Percentiles rank a stretch among this genome's conserved stretches.
Conservation (phyloP, 1,284 basidiomycete species). For the Trametes hirsuta region DNA sequence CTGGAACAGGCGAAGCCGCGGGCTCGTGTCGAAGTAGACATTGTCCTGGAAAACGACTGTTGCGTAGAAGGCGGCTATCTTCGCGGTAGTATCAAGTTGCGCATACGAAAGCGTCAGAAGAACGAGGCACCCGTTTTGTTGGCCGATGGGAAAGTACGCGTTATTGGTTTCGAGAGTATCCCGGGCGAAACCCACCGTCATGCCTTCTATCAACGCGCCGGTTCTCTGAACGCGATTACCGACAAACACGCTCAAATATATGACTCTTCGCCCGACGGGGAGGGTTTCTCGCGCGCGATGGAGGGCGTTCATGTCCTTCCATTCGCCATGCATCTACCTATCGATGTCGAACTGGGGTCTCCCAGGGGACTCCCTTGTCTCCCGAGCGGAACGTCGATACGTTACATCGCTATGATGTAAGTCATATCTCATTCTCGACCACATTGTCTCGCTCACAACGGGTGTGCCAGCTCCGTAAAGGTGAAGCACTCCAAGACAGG, state of each 20-base stretch:
- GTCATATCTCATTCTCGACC: conserved; percentile 31
- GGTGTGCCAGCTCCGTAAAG: conserved; percentile 67
- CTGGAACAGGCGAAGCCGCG: conserved; percentile 69
- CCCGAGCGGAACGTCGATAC: conserved; percentile 65
- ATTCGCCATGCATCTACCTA: conserved; percentile 79
- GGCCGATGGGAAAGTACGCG: conserved; percentile 79
- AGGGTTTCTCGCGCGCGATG: conserved; percentile 70
- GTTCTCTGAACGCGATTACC: conserved; percentile 60
- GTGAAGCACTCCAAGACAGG: conserved; percentile 69
- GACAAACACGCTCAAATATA: conserved; percentile 51
- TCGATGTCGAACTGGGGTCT: conserved; percentile 57
- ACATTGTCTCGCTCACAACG: background rate
- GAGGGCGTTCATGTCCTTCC: conserved; percentile 78
- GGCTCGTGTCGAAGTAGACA: conserved; percentile 84
- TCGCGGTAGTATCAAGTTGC: conserved; percentile 74
- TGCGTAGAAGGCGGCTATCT: conserved; percentile 85
- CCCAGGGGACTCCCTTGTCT: conserved; percentile 73
- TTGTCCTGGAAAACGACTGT: conserved; percentile 76
- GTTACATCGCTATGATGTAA: conserved; percentile 85
- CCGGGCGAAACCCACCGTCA: conserved; percentile 66
- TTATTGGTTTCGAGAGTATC: conserved; percentile 88
- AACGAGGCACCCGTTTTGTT: conserved; percentile 69
- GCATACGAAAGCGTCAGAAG: conserved; percentile 61
- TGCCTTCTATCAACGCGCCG: conserved; percentile 85
- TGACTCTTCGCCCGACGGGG: conserved; percentile 59